Conservation (phyloP, 73 alveolate species). For the Tetrahymena malaccensis region DNA sequence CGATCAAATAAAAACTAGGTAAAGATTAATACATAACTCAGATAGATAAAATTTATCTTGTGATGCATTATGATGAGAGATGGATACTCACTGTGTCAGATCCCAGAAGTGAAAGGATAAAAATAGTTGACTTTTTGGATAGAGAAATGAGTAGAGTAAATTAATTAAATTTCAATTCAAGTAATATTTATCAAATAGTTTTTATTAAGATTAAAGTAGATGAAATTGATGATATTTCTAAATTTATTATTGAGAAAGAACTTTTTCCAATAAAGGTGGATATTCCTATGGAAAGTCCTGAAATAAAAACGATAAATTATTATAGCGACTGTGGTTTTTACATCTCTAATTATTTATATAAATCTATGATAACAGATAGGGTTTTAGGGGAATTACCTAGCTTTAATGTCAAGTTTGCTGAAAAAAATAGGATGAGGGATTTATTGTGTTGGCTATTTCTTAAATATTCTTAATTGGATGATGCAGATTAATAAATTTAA, state of each 20-base stretch:
- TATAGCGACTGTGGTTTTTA: background rate
- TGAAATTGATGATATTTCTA: background rate
- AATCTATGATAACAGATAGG: background rate
- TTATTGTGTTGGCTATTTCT: background rate
- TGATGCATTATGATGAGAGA: background rate
- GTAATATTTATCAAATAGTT: no score
- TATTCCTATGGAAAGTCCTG: background rate
- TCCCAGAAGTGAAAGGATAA: background rate
- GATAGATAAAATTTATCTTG: background rate
- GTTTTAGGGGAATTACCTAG: background rate
- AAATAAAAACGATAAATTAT: background rate
- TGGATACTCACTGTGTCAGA: background rate
- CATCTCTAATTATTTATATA: background rate
- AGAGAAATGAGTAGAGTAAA: background rate
- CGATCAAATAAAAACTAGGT: background rate
- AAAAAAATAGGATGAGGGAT: background rate
- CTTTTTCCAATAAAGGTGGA: background rate
- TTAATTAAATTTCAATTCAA: no score
- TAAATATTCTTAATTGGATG: background rate
- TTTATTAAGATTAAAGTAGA: background rate
- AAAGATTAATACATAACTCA: background rate
- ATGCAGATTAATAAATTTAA: background rate
- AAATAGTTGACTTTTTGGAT: background rate
- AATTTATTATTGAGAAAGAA: background rate
- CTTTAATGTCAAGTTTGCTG: background rate